These are phyloP conservation scores for Aspergillus sp. DNA, from an alignment of 2,329 filamentous ascomycete species.

Conservation along the genomic window DNA sequence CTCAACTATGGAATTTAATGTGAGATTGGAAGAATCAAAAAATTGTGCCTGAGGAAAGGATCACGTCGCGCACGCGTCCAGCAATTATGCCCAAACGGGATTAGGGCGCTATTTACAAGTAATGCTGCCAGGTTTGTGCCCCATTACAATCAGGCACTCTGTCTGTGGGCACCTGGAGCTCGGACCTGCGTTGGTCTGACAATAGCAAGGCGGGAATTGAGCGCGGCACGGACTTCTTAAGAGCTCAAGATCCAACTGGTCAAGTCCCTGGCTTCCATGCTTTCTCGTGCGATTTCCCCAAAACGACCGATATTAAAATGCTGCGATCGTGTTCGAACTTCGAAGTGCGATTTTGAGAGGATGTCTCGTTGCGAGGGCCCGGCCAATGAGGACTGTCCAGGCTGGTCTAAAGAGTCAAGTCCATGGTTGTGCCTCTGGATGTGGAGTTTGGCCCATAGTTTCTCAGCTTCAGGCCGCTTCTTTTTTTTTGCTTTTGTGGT, in stretches of 20 bases:
- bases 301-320: neutral
- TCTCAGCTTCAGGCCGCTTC: conserved; percentile 2
- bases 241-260: neutral
- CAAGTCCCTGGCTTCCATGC: neutral
- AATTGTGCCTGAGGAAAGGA: neutral
- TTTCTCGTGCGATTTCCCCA: neutral
- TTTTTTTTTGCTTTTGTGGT: conserved; percentile 1
- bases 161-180: conserved; percentile 2
- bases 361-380: neutral
- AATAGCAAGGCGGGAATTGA: neutral
- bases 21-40: neutral
- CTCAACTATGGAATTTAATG: neutral
- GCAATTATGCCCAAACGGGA: conserved; percentile 2
- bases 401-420: neutral
- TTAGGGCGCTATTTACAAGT: neutral
- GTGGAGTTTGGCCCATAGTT: conserved; percentile 2
- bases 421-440: conserved; percentile 5
- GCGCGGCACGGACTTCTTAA: neutral
- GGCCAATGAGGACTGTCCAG: neutral
- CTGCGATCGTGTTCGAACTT: neutral
- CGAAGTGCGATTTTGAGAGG: neutral
- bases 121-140: conserved; percentile 3
- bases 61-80: conserved; percentile 1
- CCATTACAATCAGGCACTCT: neutral
- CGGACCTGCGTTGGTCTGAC: conserved; percentile 5